These are phyloP conservation scores for Scheffersomyces lignosus DNA, from an alignment of 805 yeast species.

Conservation along the genomic window DNA sequence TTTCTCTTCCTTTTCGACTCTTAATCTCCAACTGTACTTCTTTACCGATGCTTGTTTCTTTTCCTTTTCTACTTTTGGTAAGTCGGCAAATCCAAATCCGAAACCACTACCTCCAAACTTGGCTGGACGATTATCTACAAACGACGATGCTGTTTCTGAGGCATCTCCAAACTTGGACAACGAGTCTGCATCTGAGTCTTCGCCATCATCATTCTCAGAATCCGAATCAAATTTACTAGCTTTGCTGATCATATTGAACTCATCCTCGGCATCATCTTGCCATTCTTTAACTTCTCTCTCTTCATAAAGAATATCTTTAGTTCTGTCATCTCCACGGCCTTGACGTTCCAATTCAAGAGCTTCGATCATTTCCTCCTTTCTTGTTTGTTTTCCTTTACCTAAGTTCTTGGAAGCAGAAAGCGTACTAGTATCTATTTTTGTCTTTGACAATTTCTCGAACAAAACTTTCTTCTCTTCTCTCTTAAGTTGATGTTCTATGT, in stretches of 20 bases:
- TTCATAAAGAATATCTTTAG: constrained; percentile 67
- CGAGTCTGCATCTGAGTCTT: constrained; percentile 17
- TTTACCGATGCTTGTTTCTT: constrained; percentile 33
- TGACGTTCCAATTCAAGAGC: constrained; percentile 71
- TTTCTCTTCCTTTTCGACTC: constrained; percentile 38
- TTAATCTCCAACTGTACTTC: constrained; percentile 70
- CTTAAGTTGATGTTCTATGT: constrained; percentile 85
- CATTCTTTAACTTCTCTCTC: constrained; percentile 64
- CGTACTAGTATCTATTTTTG: constrained; percentile 67
- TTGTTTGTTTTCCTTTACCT: constrained; percentile 73
- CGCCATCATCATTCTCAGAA: constrained; percentile 13
- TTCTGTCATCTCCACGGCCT: constrained; percentile 66
- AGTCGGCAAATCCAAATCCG: constrained; percentile 68
- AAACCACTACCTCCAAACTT: constrained; percentile 59
- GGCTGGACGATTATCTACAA: constrained; percentile 71
- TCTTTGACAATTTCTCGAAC: constrained; percentile 66
- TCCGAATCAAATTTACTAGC: constrained; percentile 27
- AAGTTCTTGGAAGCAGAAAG: constrained; percentile 73
- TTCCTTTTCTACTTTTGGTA: constrained; percentile 45
- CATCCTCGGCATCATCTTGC: constrained; percentile 28
- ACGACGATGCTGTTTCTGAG: constrained; percentile 36
- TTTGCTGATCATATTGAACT: constrained; percentile 6
- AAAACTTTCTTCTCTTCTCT: constrained; percentile 83
- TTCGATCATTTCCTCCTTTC: constrained; percentile 67
- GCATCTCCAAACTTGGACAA: constrained; percentile 8